These are phyloP conservation scores for Stramenopiles sp. DNA, from an alignment of 352 stramenopile genomes.

Conservation along the genomic window DNA sequence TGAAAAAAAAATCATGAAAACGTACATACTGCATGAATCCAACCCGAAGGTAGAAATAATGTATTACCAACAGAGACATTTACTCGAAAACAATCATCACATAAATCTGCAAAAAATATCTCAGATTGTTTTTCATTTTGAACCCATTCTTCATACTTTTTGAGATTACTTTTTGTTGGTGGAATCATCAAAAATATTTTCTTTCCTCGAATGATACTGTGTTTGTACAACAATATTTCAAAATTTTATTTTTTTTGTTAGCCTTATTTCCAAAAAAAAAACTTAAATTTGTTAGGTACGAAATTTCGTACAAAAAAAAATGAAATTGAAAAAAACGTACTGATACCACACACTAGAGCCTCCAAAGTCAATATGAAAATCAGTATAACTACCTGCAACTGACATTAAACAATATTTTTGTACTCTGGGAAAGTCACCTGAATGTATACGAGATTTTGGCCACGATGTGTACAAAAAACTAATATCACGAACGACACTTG, in stretches of 20 bases:
- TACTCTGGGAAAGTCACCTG: slow-evolving; percentile 18
- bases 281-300: too few relatives aligned
- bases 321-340: too few relatives aligned
- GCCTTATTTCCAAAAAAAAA: too few relatives aligned
- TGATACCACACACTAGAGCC: slow-evolving; percentile 35
- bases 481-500: slow-evolving; percentile 23
- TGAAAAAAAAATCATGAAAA: not conserved
- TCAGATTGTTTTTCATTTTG: not conserved
- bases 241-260: too few relatives aligned
- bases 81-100: slow-evolving; percentile 4
- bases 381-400: slow-evolving; percentile 24
- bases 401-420: slow-evolving; percentile 35
- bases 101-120: slow-evolving; percentile 5
- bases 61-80: not conserved
- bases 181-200: too few relatives aligned
- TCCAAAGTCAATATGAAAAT: slow-evolving; percentile 44
- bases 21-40: slow-evolving; percentile 38
- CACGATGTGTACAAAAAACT: slow-evolving; percentile 26
- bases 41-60: slow-evolving; percentile 22
- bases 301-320: too few relatives aligned
- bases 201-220: too few relatives aligned
- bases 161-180: too few relatives aligned
- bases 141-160: too few relatives aligned
- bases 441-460: slow-evolving; percentile 14
- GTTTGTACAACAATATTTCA: too few relatives aligned